A percentile compares a stretch with the other conserved stretches of the same genome.
These are phyloP conservation scores for Dovyalis caffra DNA, from an alignment of 345 rosid genomes.

Conservation along the genomic window DNA sequence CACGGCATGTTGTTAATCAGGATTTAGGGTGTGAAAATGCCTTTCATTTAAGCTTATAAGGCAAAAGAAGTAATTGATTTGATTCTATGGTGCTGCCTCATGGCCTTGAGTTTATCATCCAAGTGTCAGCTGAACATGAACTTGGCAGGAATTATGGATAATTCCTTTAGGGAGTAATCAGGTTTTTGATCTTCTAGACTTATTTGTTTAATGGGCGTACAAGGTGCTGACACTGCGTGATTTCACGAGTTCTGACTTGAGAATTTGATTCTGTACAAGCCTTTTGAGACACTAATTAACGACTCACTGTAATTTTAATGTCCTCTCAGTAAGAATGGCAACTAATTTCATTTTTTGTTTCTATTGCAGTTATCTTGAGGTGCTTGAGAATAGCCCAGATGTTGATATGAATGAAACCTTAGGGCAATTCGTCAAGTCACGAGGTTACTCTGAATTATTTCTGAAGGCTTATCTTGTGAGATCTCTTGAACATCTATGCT, in stretches of 20 bases:
- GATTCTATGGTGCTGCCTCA: background rate
- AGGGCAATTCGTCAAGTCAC: conserved; percentile 57
- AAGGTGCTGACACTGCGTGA: background rate
- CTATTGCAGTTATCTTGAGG: conserved; percentile 52
- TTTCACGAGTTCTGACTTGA: background rate
- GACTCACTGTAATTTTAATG: background rate
- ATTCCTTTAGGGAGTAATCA: too few species aligned
- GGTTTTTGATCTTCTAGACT: background rate
- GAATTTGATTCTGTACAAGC: background rate
- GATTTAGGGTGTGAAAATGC: background rate
- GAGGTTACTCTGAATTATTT: conserved; percentile 79
- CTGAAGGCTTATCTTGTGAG: conserved; percentile 86
- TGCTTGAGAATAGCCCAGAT: conserved; percentile 63
- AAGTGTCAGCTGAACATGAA: background rate
- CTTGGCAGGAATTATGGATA: too few species aligned
- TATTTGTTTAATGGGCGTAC: background rate
- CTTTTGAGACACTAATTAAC: background rate
- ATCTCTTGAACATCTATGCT: background rate
- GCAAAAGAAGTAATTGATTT: too few species aligned
- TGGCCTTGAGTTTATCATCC: background rate
- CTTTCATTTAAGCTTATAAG: too few species aligned
- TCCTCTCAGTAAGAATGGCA: background rate
- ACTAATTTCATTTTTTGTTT: background rate
- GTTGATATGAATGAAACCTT: conserved; percentile 60
- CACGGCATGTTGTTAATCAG: background rate